phyloP scores from a whole-genome alignment of 768 basidiomycete species.

The Macrolepiota dolichaula region DNA sequence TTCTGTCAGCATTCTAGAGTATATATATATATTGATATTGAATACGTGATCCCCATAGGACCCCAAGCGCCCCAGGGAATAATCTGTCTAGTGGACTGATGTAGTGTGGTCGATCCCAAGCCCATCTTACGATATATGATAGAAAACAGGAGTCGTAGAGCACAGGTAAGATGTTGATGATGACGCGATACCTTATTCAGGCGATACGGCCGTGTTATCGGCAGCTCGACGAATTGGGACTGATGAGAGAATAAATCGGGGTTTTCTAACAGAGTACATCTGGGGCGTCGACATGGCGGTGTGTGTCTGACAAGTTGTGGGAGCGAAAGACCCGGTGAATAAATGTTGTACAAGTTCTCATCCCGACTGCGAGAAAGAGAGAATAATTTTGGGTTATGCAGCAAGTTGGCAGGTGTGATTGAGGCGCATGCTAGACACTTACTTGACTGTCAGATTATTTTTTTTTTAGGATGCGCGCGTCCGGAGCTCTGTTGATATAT shows the following conservation, averaged over 20 bases:
- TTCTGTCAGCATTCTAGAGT: background rate
- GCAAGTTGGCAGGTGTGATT: too few relatives aligned
- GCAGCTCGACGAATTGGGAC: conserved; percentile 3
- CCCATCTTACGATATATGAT: background rate
- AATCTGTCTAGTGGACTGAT: background rate
- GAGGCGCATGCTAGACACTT: too few relatives aligned
- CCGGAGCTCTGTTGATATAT: too few relatives aligned
- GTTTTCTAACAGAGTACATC: too few relatives aligned
- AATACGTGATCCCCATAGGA: background rate
- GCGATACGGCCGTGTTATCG: background rate
- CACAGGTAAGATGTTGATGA: background rate
- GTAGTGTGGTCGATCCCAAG: background rate
- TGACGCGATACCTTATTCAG: conserved; percentile 3
- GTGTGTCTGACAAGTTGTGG: background rate
- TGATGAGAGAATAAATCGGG: background rate
- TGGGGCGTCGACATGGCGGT: background rate
- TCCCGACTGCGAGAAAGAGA: background rate
- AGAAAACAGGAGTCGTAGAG: background rate
- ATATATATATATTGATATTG: too few relatives aligned
- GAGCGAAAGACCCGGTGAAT: background rate
- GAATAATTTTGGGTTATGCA: background rate
- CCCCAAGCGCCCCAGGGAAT: background rate
- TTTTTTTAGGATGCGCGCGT: too few relatives aligned
- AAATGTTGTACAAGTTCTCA: background rate
- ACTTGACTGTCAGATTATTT: too few relatives aligned